Percentiles rank a stretch among this genome's conserved stretches.
phyloP scores from a whole-genome alignment of 306 rosid genomes.

The Mimosa bimucronata region DNA sequence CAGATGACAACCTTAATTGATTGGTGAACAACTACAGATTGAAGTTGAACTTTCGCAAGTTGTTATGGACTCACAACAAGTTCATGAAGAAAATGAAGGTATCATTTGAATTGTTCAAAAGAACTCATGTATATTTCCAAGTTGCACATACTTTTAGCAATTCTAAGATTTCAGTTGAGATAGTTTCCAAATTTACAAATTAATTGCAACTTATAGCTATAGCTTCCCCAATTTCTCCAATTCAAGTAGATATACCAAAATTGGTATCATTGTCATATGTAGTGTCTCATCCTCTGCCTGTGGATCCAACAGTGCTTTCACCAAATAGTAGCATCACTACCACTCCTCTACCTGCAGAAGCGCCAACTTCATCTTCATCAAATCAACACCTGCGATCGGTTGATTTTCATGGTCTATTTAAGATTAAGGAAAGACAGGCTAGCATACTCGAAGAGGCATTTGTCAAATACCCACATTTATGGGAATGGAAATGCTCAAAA shows the following conservation, averaged over 20 bases:
- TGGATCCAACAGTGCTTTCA: neutral
- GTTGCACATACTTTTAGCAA: no score
- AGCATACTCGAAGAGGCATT: neutral
- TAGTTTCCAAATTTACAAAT: neutral
- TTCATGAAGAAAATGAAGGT: no score
- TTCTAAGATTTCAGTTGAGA: neutral
- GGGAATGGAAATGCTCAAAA: neutral
- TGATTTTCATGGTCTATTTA: conserved; percentile 7
- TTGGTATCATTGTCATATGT: neutral
- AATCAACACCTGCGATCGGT: neutral
- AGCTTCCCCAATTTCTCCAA: neutral
- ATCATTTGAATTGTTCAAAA: no score
- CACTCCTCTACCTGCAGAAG: neutral
- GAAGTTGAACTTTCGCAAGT: no score
- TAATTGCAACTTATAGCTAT: neutral
- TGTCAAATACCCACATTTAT: neutral
- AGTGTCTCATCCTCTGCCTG: neutral
- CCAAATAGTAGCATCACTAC: neutral
- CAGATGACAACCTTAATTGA: no score
- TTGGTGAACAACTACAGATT: no score
- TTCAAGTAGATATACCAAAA: neutral
- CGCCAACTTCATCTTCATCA: neutral
- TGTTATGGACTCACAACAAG: no score
- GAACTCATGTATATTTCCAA: no score
- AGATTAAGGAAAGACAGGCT: neutral